Evolutionary conservation across 2,329 filamentous ascomycete species (phyloP).

Genomic region (Periconia sp.): DNA sequence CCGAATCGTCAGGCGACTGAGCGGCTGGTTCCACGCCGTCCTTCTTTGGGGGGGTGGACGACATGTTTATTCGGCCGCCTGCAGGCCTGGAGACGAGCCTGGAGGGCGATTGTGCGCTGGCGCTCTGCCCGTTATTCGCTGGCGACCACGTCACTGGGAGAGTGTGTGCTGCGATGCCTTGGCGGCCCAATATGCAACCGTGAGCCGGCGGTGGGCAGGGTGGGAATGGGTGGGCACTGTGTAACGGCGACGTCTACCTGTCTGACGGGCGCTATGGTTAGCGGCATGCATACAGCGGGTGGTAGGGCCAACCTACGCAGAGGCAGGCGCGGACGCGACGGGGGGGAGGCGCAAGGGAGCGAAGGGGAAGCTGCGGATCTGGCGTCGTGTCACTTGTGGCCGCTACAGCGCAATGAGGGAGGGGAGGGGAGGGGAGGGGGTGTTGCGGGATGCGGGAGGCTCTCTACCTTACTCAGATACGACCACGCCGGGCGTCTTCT

Average conservation of each 20-base stretch:
- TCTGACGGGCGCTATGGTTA: conserved; percentile 35
- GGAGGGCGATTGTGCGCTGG: conserved; percentile 56
- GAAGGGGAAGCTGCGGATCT: conserved; percentile 10
- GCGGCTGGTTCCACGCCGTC: conserved; percentile 86
- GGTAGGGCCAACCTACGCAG: too few species aligned
- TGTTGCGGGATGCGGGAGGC: too few species aligned
- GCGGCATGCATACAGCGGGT: conserved; percentile 36
- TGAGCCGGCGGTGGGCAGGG: conserved; percentile 12
- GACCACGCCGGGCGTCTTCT: too few species aligned
- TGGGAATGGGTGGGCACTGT: conserved; percentile 26
- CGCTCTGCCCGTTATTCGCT: conserved; percentile 43
- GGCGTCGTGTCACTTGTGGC: too few species aligned
- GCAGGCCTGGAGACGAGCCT: conserved; percentile 46
- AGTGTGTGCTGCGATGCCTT: conserved; percentile 36
- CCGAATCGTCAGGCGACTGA: conserved; percentile 89
- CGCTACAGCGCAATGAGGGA: conserved; percentile 2
- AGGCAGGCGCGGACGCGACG: conserved; percentile 23
- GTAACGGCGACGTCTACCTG: conserved; percentile 37
- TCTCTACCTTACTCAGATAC: too few species aligned
- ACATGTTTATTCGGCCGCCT: conserved; percentile 76
- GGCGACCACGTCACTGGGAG: conserved; percentile 48
- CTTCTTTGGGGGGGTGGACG: conserved; percentile 88
- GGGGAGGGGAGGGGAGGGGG: background rate
- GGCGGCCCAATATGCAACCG: conserved; percentile 44
- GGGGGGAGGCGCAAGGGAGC: conserved; percentile 24